A percentile compares a stretch with the other conserved stretches of the same genome.
Conservation (phyloP, 768 basidiomycete genomes). For the Crucibulum laeve region DNA sequence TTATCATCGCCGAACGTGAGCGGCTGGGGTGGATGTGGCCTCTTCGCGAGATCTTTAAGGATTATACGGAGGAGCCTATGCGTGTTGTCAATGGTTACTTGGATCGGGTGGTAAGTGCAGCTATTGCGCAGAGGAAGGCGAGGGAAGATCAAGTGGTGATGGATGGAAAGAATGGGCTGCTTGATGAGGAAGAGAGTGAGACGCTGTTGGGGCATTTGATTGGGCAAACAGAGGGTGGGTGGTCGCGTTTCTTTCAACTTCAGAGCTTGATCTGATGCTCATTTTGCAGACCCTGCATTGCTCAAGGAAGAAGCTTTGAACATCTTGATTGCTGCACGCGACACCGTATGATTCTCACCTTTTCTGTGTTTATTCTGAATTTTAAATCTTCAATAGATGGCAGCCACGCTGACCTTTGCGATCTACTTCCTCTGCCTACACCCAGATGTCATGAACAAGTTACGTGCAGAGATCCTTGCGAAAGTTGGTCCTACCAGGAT, state of each 20-base stretch:
- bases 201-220: slow-evolving; percentile 43
- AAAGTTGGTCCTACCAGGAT: slow-evolving; percentile 26
- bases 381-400: slow-evolving; percentile 25
- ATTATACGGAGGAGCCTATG: slow-evolving; percentile 31
- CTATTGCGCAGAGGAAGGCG: slow-evolving; percentile 27
- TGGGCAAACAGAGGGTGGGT: slow-evolving; percentile 33
- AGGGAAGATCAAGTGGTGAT: slow-evolving; percentile 8
- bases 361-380: neutral
- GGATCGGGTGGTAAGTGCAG: slow-evolving; percentile 40
- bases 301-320: slow-evolving; percentile 38
- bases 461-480: slow-evolving; percentile 39
- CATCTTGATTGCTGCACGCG: slow-evolving; percentile 40
- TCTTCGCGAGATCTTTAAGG: slow-evolving; percentile 38
- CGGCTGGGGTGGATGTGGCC: slow-evolving; percentile 40
- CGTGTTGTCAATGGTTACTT: slow-evolving; percentile 40
- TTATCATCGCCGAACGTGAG: slow-evolving; percentile 21
- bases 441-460: slow-evolving; percentile 29
- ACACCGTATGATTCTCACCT: slow-evolving; percentile 24
- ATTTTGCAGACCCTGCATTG: slow-evolving; percentile 18
- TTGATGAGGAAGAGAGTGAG: slow-evolving; percentile 22
- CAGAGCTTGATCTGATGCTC: neutral
- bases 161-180: slow-evolving; percentile 8
- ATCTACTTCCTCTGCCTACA: slow-evolving; percentile 43
- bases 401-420: slow-evolving; percentile 36
- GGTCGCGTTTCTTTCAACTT: neutral